Base-by-base conservation (phyloP, 805 yeast genomes). In the Saturnispora bothae region DNA sequence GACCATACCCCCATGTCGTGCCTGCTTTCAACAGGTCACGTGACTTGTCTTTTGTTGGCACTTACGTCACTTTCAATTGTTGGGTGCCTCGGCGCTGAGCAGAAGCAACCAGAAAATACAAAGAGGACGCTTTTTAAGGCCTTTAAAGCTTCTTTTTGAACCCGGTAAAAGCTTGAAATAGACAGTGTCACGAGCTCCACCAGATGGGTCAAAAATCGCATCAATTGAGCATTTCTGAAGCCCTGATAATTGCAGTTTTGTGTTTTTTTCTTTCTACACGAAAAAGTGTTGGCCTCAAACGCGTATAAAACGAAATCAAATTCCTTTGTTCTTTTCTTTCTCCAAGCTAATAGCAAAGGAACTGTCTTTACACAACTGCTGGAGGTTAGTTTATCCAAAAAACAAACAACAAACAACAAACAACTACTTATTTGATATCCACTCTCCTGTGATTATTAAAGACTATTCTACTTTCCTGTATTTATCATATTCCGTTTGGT, bases 261-360 rank as follows among this genome's bases (percentile, higher is more conserved):
- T 4, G 6, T 4, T 18, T 13, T 5, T 8, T 12, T 30, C 20
- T 6, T n/a, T n/a, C n/a, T n/a, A n/a, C n/a, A 13, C 10, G 28
- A 37, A 37, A 37, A 37, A 26, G 22, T 37, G 40, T 37, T 37
- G 40, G 40, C 35, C 40, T 25, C 35, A 22, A 18, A 37, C 40
- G 40, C 40, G 40, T 37, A 37, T 37, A 37, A 37, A 37, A 37
- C 25, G 7, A 32, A 37, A 26, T 30, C 29, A 19, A 18, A 18
- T n/a, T 26, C 31, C 34, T 18, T 26, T n/a, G 8, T 19, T 5
- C 18, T 31, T 5, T 33, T 33, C 20, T 33, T 25, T 23, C 20
- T 15, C 16, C 16, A 33, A 13, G 20, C 7, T n/a, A 31, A 14
- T 14, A 13, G 12, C n/a, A n/a, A 31, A 31, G 16, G 4, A 15